Conservation (phyloP, 164 flowering plant genomes). For the Annona squamosa region DNA sequence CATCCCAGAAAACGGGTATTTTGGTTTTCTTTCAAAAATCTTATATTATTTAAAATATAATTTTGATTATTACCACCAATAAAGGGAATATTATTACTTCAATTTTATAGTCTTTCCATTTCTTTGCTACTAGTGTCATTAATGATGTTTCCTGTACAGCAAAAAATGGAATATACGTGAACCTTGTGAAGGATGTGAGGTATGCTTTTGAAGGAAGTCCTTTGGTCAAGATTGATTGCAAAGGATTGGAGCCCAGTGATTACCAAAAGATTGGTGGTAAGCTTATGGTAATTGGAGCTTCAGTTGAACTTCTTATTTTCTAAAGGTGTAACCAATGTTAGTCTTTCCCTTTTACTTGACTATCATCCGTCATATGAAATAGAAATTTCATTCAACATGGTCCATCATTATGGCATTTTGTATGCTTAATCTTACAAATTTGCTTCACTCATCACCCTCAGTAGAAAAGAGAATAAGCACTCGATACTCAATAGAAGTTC, state of each 20-base stretch:
- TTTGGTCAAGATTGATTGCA: conserved; percentile 78
- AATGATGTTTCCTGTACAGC: conserved; percentile 34
- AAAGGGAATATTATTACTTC: no score
- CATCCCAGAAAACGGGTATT: no score
- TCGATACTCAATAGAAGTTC: neutral
- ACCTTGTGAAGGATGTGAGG: conserved; percentile 75
- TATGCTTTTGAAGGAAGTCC: conserved; percentile 86
- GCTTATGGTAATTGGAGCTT: conserved; percentile 57
- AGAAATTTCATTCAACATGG: neutral
- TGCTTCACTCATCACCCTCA: neutral
- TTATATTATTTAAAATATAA: no score
- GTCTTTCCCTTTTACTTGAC: neutral
- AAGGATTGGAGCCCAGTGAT: conserved; percentile 77
- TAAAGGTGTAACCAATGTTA: no score
- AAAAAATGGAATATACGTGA: conserved; percentile 75
- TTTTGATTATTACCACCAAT: no score
- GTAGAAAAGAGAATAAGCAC: neutral
- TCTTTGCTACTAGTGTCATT: neutral
- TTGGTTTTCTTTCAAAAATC: no score
- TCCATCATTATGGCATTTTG: neutral
- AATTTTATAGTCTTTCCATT: neutral
- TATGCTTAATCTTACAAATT: neutral
- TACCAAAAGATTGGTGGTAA: conserved; percentile 94
- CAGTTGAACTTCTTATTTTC: neutral
- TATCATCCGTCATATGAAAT: neutral